A percentile compares a stretch with the other conserved stretches of the same genome.
phyloP scores from a whole-genome alignment of 805 yeast species.

The Lipomyces anomalus region DNA sequence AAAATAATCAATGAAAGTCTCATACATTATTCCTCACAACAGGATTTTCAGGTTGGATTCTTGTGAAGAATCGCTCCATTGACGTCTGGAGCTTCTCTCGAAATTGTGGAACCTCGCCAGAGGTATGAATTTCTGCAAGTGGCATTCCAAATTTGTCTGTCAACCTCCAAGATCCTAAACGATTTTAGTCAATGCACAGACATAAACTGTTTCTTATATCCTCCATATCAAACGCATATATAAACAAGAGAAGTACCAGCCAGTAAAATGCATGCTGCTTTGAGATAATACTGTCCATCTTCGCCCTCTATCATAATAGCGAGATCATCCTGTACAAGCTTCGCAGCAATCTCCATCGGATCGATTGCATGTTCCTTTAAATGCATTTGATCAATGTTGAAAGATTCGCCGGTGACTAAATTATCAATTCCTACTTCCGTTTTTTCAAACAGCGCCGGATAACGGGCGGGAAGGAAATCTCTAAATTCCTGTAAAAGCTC shows the following conservation, averaged over 20 bases:
- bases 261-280: constrained; percentile 56
- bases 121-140: constrained; percentile 52
- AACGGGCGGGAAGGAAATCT: constrained; percentile 49
- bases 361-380: constrained; percentile 39
- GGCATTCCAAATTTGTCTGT: constrained; percentile 55
- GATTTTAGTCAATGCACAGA: background rate
- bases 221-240: too few species aligned
- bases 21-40: constrained; percentile 50
- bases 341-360: constrained; percentile 55
- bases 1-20: background rate
- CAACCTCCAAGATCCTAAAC: constrained; percentile 52
- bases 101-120: constrained; percentile 65
- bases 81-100: constrained; percentile 52
- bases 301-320: constrained; percentile 60
- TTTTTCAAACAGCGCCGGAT: constrained; percentile 47
- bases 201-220: too few species aligned
- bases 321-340: constrained; percentile 58
- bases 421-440: constrained; percentile 48
- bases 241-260: constrained; percentile 40
- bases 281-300: constrained; percentile 52
- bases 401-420: constrained; percentile 49
- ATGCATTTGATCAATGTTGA: constrained; percentile 30
- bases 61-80: constrained; percentile 59
- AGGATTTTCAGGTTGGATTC: constrained; percentile 54
- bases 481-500: constrained; percentile 52